phyloP scores from a whole-genome alignment of 2,329 filamentous ascomycete species.

The Parascedosporium putredinis region DNA sequence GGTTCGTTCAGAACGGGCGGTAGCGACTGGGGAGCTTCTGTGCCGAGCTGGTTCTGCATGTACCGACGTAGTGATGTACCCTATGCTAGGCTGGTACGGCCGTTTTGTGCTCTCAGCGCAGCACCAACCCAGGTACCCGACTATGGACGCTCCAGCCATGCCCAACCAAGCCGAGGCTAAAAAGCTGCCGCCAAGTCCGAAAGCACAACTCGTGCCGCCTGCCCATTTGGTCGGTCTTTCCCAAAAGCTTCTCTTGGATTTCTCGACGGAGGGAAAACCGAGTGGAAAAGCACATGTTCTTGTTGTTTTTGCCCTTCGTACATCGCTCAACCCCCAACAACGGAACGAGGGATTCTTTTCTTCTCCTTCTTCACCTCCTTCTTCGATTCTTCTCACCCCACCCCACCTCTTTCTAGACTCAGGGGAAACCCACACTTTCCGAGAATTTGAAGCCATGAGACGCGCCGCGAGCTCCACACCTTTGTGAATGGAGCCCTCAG shows the following conservation, averaged over 20 bases:
- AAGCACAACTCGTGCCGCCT: neutral
- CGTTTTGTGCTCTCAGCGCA: neutral
- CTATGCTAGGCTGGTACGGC: neutral
- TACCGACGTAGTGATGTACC: too few species aligned
- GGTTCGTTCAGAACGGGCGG: too few species aligned
- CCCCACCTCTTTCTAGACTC: too few species aligned
- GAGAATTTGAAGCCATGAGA: neutral
- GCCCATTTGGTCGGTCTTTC: neutral
- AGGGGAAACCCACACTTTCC: too few species aligned
- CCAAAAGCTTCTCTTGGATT: slow-evolving; percentile 1
- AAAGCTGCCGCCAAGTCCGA: neutral
- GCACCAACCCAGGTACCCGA: neutral
- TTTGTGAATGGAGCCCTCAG: slow-evolving; percentile 2
- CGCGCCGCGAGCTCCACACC: slow-evolving; percentile 3
- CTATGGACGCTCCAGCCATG: neutral
- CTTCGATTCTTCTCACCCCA: too few species aligned
- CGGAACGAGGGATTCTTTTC: too few species aligned
- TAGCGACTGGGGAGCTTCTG: too few species aligned
- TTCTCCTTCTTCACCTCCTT: too few species aligned
- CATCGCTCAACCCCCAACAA: neutral
- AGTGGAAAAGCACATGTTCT: slow-evolving; percentile 7
- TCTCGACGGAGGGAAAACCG: too few species aligned
- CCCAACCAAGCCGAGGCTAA: slow-evolving; percentile 5
- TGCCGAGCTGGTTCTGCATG: too few species aligned
- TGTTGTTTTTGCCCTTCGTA: neutral